A percentile compares a stretch with the other conserved stretches of the same genome.
phyloP scores from a whole-genome alignment of 1,139 yeast genomes.

The Trichomonascaceae sp. region DNA sequence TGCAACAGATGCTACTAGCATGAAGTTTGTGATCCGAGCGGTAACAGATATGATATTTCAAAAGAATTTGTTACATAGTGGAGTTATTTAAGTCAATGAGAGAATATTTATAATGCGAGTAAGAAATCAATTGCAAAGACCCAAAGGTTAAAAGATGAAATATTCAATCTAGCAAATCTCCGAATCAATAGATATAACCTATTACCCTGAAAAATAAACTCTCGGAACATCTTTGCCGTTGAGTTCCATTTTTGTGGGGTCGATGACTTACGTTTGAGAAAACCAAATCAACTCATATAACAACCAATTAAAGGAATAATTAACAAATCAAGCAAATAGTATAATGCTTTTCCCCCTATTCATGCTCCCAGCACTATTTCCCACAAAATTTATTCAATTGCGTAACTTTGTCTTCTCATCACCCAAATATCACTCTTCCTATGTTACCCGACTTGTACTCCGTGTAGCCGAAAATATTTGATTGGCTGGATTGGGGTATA shows the following conservation, averaged over 20 bases:
- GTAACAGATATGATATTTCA: conserved; percentile 89
- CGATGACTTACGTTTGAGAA: not conserved
- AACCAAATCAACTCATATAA: too few relatives aligned
- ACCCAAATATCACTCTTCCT: not conserved
- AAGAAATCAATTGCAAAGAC: not conserved
- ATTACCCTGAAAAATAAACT: not conserved
- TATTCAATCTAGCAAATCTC: too few relatives aligned
- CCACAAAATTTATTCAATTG: not conserved
- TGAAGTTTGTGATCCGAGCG: conserved; percentile 86
- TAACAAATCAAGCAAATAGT: too few relatives aligned
- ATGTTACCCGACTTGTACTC: conserved; percentile 5
- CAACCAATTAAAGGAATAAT: not conserved
- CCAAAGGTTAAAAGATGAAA: too few relatives aligned
- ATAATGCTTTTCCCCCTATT: not conserved
- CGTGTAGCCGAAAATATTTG: conserved; percentile 4
- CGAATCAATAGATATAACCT: too few relatives aligned
- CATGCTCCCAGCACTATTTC: not conserved
- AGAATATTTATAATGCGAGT: not conserved
- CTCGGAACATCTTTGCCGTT: not conserved
- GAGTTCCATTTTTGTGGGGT: not conserved
- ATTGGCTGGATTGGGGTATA: conserved; percentile 5
- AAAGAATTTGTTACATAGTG: conserved; percentile 75
- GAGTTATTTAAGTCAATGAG: conserved; percentile 63
- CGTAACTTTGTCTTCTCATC: not conserved
- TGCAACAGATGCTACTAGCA: conserved; percentile 86